Conservation (phyloP, 805 yeast genomes). For the Myxozyma monticola region DNA sequence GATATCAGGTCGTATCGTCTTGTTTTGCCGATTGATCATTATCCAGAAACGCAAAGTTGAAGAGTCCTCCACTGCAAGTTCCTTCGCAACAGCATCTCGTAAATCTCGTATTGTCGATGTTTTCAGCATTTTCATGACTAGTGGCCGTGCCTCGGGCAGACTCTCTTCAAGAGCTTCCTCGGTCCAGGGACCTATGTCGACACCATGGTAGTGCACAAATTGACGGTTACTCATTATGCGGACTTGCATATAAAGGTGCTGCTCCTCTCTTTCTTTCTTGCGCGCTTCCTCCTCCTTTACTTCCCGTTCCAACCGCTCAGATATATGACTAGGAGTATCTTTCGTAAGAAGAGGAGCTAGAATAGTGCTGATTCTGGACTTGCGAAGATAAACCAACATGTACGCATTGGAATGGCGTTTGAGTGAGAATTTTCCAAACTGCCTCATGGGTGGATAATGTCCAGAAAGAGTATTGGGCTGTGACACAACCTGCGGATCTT, state of each 20-base stretch:
- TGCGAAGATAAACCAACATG: constrained; percentile 89
- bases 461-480: constrained; percentile 6
- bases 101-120: constrained; percentile 55
- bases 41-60: constrained; percentile 58
- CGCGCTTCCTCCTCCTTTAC: constrained; percentile 53
- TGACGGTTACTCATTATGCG: constrained; percentile 55
- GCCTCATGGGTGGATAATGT: constrained; percentile 43
- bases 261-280: constrained; percentile 68
- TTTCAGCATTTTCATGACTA: constrained; percentile 54
- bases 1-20: constrained; percentile 63
- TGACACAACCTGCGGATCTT: constrained; percentile 47
- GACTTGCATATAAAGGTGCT: constrained; percentile 60
- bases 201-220: constrained; percentile 64
- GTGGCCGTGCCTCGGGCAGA: constrained; percentile 49
- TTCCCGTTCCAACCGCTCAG: constrained; percentile 64
- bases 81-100: constrained; percentile 50
- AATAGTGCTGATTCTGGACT: constrained; percentile 55
- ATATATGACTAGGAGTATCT: constrained; percentile 68
- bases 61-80: constrained; percentile 40
- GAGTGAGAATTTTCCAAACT: constrained; percentile 47
- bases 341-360: constrained; percentile 57
- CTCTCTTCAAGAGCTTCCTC: constrained; percentile 29
- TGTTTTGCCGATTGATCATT: constrained; percentile 66
- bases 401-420: constrained; percentile 92
- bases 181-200: constrained; percentile 73